phyloP scores from a whole-genome alignment of 345 rosid genomes.

The Acer saccharum region DNA sequence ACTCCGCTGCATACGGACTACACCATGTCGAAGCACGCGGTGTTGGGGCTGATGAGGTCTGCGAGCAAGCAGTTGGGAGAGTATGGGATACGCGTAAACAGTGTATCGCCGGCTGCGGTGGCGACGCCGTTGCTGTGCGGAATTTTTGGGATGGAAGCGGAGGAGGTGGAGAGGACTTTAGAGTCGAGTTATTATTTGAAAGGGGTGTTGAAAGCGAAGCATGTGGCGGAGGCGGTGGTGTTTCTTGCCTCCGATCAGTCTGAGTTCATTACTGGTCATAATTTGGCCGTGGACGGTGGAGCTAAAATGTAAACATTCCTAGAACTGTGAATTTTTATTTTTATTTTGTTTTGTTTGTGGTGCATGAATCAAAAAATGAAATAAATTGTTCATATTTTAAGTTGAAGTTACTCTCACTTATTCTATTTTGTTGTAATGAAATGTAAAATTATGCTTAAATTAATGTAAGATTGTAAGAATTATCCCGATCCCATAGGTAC shows the following conservation, averaged over 20 bases:
- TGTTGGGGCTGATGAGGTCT: conserved; percentile 31
- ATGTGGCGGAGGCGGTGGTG: conserved; percentile 29
- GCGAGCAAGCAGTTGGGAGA: conserved; percentile 35
- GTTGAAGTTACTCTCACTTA: too few species aligned
- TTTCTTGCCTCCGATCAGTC: conserved; percentile 31
- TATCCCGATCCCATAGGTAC: too few species aligned
- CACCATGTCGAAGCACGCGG: conserved; percentile 31
- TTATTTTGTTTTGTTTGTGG: too few species aligned
- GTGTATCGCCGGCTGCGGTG: conserved; percentile 29
- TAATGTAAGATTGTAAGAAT: too few species aligned
- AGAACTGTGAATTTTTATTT: too few species aligned
- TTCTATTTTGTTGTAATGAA: too few species aligned
- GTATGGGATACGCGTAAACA: conserved; percentile 33
- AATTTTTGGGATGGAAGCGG: neutral
- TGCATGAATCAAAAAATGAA: too few species aligned
- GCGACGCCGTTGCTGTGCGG: conserved; percentile 20
- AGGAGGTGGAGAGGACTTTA: conserved; percentile 10
- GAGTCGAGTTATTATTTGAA: neutral
- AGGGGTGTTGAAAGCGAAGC: conserved; percentile 16
- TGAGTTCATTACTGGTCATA: conserved; percentile 22
- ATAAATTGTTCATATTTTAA: too few species aligned
- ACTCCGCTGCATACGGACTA: conserved; percentile 23
- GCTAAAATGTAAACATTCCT: neutral
- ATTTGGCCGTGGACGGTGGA: conserved; percentile 29
- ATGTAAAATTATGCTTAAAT: too few species aligned